These are phyloP conservation scores for Carex littledalei DNA, from an alignment of 176 grass and related monocot genomes.

Conservation along the genomic window DNA sequence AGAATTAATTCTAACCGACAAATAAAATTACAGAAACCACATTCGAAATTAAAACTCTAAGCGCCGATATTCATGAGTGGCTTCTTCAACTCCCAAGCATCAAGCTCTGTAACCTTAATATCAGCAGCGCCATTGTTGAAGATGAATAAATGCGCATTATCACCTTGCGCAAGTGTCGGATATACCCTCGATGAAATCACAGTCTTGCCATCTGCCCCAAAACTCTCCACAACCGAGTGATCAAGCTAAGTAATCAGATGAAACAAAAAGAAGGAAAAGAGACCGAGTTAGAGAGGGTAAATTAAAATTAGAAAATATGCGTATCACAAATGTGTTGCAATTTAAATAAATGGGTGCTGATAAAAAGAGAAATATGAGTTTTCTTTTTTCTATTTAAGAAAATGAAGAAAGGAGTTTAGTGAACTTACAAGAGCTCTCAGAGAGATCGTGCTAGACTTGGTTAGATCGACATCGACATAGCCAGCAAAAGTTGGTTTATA, in stretches of 20 bases:
- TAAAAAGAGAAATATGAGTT: background rate
- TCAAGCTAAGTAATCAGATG: constrained; percentile 43
- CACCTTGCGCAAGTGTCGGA: constrained; percentile 47
- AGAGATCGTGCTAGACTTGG: constrained; percentile 49
- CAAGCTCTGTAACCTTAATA: constrained; percentile 41
- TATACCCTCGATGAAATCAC: constrained; percentile 74
- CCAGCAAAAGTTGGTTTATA: constrained; percentile 83
- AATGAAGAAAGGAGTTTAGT: constrained; percentile 6
- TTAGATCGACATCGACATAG: constrained; percentile 45
- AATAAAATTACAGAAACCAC: background rate
- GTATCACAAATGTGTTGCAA: too few species aligned
- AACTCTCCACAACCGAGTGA: constrained; percentile 75
- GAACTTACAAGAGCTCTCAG: constrained; percentile 50
- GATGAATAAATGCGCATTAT: constrained; percentile 41
- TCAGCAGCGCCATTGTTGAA: constrained; percentile 68
- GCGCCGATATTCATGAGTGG: constrained; percentile 61
- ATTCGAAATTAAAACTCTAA: constrained; percentile 7
- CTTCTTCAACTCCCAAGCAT: constrained; percentile 69
- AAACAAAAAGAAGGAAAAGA: background rate
- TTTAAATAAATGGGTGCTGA: too few species aligned
- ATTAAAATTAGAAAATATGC: too few species aligned
- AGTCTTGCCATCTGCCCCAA: constrained; percentile 50
- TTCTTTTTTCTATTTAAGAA: background rate
- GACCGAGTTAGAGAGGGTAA: too few species aligned
- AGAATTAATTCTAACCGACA: background rate